phyloP scores from a whole-genome alignment of 2,329 filamentous ascomycete species.

The Pseudogymnoascus pannorum region DNA sequence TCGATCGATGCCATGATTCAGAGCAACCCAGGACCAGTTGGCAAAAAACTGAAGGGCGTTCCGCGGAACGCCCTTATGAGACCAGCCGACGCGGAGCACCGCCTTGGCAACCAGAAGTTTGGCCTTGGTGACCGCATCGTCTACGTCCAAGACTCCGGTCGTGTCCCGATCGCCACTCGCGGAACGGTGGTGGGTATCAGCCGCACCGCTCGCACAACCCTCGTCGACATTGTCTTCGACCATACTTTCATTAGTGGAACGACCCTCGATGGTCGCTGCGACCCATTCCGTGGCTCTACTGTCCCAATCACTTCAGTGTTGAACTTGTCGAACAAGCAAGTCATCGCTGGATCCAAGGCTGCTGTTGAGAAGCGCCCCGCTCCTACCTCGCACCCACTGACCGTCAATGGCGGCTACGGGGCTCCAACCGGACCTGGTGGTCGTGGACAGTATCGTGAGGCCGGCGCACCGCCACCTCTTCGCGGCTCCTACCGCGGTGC shows the following conservation, averaged over 20 bases:
- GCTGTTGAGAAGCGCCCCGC: slow-evolving; percentile 45
- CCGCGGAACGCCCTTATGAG: slow-evolving; percentile 84
- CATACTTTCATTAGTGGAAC: slow-evolving; percentile 95
- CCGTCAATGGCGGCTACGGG: slow-evolving; percentile 46
- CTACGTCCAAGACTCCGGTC: slow-evolving; percentile 86
- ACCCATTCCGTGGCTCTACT: slow-evolving; percentile 88
- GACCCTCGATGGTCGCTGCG: slow-evolving; percentile 80
- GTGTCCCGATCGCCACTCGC: slow-evolving; percentile 84
- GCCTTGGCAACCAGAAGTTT: slow-evolving; percentile 78
- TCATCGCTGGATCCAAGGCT: slow-evolving; percentile 61
- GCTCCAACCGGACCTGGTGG: slow-evolving; percentile 47
- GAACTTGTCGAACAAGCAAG: slow-evolving; percentile 76
- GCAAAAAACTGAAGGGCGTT: slow-evolving; percentile 69
- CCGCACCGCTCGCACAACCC: slow-evolving; percentile 70
- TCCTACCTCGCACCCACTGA: slow-evolving; percentile 43
- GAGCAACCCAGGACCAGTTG: slow-evolving; percentile 45
- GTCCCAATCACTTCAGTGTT: slow-evolving; percentile 82
- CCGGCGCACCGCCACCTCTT: slow-evolving; percentile 46
- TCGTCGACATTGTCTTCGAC: slow-evolving; percentile 92
- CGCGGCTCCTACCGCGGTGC: slow-evolving; percentile 52
- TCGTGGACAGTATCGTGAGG: slow-evolving; percentile 53
- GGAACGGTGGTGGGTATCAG: slow-evolving; percentile 96
- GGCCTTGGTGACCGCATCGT: slow-evolving; percentile 82
- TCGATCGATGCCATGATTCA: slow-evolving; percentile 59
- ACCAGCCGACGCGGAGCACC: slow-evolving; percentile 91